Base-by-base conservation (phyloP, 2,329 filamentous ascomycete genomes). In the Coniochaeta ligniaria region DNA sequence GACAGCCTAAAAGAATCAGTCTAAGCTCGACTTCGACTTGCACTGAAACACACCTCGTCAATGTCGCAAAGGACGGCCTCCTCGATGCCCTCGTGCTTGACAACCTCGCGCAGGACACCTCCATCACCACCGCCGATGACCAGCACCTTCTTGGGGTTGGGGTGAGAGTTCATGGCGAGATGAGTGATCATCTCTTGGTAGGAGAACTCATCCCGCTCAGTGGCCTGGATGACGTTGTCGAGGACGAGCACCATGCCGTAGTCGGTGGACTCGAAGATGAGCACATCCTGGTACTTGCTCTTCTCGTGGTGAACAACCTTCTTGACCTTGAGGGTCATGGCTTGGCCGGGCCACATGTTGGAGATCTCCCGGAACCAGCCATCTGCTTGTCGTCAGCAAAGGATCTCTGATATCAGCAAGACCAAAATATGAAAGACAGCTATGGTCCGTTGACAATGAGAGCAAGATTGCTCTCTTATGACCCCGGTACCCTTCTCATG, bases 121-220 rank as follows among this genome's bases (percentile, higher is more conserved):
- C 95, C 95, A 74, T 99, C 95, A 74, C 95, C 95, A 71, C 95
- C 95, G 66, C 95, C 95, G 72, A 99, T 98, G 76, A 99, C 95
- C 61, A 99, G 88, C 59, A 99, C 95, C 80, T 93, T 96, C 87
- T 98, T 95, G 73, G 95, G 95, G 83, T 96, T 88, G 69, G 95
- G 95, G 86, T 99, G 95, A 59, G 94, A 92, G 86, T 96, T 95
- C 89, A 99, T 92, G 79, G 92, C 95, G 68, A 99, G 85, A 80
- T 99, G 92, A 69, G 94, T 93, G 79, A 99, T 99, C 95, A 99
- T 99, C 86, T 99, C 95, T 84, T 99, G 95, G 87, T 96, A 96
- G 70, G 93, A 92, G 84, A 98, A 99, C 83, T 99, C 95, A 74
- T 99, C 92, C 67, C 94, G 89, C 86, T 99, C 95, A 69, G 95